These are phyloP conservation scores for Ophiostoma piceae DNA, from an alignment of 2,329 filamentous ascomycete species.

Conservation along the genomic window DNA sequence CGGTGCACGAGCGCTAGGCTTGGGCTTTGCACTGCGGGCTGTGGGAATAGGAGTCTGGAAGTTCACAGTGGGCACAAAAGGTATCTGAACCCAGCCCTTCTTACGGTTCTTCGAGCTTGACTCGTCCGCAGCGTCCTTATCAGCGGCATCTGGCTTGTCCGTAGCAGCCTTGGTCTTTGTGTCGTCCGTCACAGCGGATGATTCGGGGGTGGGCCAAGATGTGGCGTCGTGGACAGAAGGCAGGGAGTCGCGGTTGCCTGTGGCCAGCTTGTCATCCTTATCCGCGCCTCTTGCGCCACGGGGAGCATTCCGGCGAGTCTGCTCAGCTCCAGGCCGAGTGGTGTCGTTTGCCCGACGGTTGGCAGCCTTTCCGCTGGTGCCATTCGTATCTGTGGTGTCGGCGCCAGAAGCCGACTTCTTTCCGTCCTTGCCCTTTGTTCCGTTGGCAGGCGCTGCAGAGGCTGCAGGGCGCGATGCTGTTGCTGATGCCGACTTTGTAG, in stretches of 20 bases:
- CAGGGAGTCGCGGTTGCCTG: slow-evolving; percentile 33
- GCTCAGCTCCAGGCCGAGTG: slow-evolving; percentile 37
- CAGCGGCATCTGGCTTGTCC: slow-evolving; percentile 54
- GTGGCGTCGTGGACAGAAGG: slow-evolving; percentile 70
- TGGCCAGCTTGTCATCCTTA: slow-evolving; percentile 37
- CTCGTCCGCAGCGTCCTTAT: slow-evolving; percentile 60
- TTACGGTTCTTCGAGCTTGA: slow-evolving; percentile 47
- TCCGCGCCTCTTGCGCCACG: slow-evolving; percentile 45
- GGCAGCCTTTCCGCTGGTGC: slow-evolving; percentile 39
- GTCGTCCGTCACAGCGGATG: slow-evolving; percentile 61
- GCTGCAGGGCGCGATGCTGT: slow-evolving; percentile 23
- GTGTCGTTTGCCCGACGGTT: slow-evolving; percentile 41
- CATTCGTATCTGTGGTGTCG: slow-evolving; percentile 31
- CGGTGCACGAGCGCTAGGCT: slow-evolving; percentile 45
- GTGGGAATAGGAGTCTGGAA: slow-evolving; percentile 76
- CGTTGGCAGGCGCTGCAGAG: slow-evolving; percentile 19
- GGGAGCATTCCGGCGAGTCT: slow-evolving; percentile 38
- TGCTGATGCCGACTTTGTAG: neutral
- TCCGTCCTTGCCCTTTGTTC: slow-evolving; percentile 23
- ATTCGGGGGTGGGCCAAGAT: slow-evolving; percentile 88
- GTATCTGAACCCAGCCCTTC: slow-evolving; percentile 81
- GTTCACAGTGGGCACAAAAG: slow-evolving; percentile 75
- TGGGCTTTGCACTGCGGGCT: slow-evolving; percentile 44
- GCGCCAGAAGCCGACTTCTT: slow-evolving; percentile 25
- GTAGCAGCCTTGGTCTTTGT: slow-evolving; percentile 60